Evolutionary conservation across 306 rosid genomes (phyloP), one percentile per base, ranked within the genome.

Genomic region (Cucurbita ficifolia): DNA sequence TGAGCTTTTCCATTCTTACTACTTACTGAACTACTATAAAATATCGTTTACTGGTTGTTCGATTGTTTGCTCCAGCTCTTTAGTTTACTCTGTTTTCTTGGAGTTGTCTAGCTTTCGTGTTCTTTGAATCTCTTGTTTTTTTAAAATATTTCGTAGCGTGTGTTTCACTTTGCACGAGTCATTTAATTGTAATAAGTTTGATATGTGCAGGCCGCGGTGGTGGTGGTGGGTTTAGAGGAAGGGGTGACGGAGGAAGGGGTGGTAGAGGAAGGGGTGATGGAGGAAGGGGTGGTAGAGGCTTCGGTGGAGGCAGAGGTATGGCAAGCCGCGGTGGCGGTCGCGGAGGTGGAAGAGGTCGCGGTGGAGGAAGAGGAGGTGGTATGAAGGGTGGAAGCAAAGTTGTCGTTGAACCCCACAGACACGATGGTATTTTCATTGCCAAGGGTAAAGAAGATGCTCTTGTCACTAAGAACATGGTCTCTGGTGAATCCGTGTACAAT

Each of bases 381-480:
- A 83, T 83, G 87, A 83, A 79, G 36, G 90, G 86, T n/a, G 90
- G 90, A 9, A 83, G 24, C 76, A 83, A 19, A 65, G 87, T 83
- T 18, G 70, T 81, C 0, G 77, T 86, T 42, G 86, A 83, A 72
- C 90, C 86, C 3, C 90, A 86, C 29, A 77, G 97, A 58, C 98
- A 93, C 13, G 94, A 81, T 4, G 97, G 98, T 4, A 89, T 93
- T 13, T 93, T 93, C 86, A 86, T 88, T 56, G 96, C 94, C 0
- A 93, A 86, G 89, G 98, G 97, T 5, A 90, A 90, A 54, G 92
- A 88, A 77, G 97, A 93, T 84, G 97, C 97, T 18, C 93, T 93
- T 82, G 96, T 93, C 17, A 93, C 98, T 11, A 88, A 79, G 85
- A 93, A 93, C 74, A 35, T 93, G 78, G 98, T 88, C 36, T 88